Conservation (phyloP, 208 protist genomes). For the Trypanosoma platydactyli region DNA sequence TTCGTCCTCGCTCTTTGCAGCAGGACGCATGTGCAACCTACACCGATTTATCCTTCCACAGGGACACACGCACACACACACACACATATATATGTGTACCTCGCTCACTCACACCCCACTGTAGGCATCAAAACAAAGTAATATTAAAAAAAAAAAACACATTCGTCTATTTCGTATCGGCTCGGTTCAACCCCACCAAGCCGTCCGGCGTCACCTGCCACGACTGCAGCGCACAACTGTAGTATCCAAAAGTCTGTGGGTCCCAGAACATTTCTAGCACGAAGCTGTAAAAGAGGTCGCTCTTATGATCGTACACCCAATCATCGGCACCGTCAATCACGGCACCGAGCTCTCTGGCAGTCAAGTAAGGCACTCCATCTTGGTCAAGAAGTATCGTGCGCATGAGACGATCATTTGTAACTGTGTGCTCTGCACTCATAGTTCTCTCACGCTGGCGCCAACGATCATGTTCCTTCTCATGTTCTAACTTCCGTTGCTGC, state of each 20-base stretch:
- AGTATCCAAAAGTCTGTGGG: conserved; percentile 71
- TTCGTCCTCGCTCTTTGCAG: no score
- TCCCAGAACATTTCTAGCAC: conserved; percentile 79
- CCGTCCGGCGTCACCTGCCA: conserved; percentile 70
- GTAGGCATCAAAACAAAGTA: background rate
- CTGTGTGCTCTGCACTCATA: background rate
- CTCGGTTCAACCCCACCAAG: conserved; percentile 16
- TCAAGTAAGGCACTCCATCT: conserved; percentile 53
- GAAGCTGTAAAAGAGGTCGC: conserved; percentile 86
- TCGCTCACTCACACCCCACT: background rate
- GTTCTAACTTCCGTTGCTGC: conserved; percentile 22
- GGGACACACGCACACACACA: no score
- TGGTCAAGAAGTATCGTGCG: conserved; percentile 19
- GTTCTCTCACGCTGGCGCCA: no score
- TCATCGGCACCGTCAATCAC: conserved; percentile 65
- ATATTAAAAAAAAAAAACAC: background rate
- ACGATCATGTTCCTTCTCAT: conserved; percentile 23
- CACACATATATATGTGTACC: background rate
- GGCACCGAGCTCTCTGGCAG: conserved; percentile 69
- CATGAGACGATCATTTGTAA: conserved; percentile 28
- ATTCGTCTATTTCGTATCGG: background rate
- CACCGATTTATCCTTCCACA: no score
- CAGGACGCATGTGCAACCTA: no score
- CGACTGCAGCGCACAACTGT: conserved; percentile 51
- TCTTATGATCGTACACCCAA: conserved; percentile 83